Percentiles rank a stretch among this genome's conserved stretches.
phyloP scores from a whole-genome alignment of 192 early-diverging fungal genomes.

The Phlyctochytrium arcticum region DNA sequence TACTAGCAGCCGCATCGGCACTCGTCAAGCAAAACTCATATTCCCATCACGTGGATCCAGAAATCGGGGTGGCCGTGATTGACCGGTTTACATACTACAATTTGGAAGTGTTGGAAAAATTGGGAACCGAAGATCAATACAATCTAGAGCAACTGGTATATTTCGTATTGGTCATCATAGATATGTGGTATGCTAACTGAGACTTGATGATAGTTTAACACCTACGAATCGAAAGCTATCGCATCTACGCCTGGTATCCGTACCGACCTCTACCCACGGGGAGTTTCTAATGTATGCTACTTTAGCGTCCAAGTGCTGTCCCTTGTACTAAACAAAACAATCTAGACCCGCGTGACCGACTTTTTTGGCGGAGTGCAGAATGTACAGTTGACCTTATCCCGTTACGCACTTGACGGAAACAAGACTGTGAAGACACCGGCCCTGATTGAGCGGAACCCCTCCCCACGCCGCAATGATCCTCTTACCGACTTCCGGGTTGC shows the following conservation, averaged over 20 bases:
- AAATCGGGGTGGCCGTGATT: constrained; percentile 96
- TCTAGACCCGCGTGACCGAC: constrained; percentile 76
- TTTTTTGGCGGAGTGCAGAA: constrained; percentile 96
- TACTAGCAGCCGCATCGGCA: constrained; percentile 87
- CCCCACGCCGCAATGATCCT: too few species aligned
- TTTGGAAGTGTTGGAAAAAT: constrained; percentile 83
- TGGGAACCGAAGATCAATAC: constrained; percentile 73
- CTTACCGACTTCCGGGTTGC: too few species aligned
- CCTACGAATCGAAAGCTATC: constrained; percentile 74
- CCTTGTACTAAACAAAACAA: background rate
- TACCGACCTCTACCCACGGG: constrained; percentile 75
- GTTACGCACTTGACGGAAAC: too few species aligned
- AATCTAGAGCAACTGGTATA: constrained; percentile 71
- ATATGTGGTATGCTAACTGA: background rate
- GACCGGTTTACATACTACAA: constrained; percentile 98
- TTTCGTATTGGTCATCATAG: background rate
- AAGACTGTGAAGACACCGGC: too few species aligned
- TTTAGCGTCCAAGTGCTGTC: too few species aligned
- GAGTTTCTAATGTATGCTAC: constrained; percentile 67
- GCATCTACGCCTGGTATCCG: constrained; percentile 82
- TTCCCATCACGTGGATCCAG: constrained; percentile 85
- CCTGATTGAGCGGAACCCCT: too few species aligned
- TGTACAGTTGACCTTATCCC: constrained; percentile 66
- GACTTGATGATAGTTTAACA: constrained; percentile 66
- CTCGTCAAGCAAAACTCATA: constrained; percentile 86